Conservation (phyloP, 371 early-diverging fungal species). For the Apophysomyces elegans region DNA sequence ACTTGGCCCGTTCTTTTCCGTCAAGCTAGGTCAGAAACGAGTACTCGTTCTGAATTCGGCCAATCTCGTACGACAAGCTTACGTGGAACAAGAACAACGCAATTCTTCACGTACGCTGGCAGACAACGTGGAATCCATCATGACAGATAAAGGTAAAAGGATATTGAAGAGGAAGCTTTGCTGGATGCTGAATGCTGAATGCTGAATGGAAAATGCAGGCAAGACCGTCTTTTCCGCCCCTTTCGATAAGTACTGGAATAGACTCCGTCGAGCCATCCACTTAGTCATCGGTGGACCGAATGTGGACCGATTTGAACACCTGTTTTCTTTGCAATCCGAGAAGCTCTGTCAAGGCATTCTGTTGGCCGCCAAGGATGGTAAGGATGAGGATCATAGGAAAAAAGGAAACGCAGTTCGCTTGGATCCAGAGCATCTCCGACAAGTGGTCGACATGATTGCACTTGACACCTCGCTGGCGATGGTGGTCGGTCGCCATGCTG, state of each 20-base stretch:
- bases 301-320: conserved; percentile 11
- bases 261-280: conserved; percentile 39
- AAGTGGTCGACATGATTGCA: conserved; percentile 36
- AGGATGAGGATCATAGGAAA: background rate
- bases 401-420: conserved; percentile 16
- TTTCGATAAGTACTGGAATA: conserved; percentile 38
- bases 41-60: conserved; percentile 40
- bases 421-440: conserved; percentile 29
- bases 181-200: background rate
- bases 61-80: conserved; percentile 27
- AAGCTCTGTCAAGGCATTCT: conserved; percentile 23
- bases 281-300: conserved; percentile 20
- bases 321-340: conserved; percentile 24
- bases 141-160: conserved; percentile 35
- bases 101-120: conserved; percentile 32
- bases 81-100: conserved; percentile 42
- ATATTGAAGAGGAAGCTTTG: background rate
- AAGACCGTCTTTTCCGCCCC: conserved; percentile 41
- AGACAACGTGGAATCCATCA: conserved; percentile 33
- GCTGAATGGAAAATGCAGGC: conserved; percentile 14
- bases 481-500: conserved; percentile 26
- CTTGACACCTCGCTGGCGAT: conserved; percentile 36
- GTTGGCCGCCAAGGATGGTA: background rate
- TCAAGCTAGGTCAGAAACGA: conserved; percentile 38
- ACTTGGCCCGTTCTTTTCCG: conserved; percentile 30